phyloP scores from a whole-genome alignment of 805 yeast genomes.

The Candida montana region DNA sequence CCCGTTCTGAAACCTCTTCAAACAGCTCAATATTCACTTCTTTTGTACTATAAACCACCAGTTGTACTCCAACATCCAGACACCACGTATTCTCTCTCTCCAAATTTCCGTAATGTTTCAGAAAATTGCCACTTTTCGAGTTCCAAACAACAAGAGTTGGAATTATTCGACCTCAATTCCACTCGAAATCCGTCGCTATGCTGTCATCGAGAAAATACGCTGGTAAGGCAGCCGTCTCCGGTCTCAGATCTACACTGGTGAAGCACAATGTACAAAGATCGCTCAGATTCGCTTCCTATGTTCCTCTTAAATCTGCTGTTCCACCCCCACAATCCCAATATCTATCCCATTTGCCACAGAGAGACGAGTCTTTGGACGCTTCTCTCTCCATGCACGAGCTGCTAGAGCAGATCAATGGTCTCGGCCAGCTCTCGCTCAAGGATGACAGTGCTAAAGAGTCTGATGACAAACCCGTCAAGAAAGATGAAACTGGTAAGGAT shows the following conservation, averaged over 20 bases:
- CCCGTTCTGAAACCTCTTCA: not conserved
- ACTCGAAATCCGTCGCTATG: conserved; percentile 1
- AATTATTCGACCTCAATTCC: too few species aligned
- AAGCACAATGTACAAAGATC: not conserved
- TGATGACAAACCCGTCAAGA: conserved; percentile 9
- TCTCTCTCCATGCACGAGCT: conserved; percentile 16
- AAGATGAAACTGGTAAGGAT: not conserved
- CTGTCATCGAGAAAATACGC: conserved; percentile 8
- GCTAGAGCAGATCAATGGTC: conserved; percentile 22
- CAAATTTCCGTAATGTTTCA: not conserved
- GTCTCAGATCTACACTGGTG: not conserved
- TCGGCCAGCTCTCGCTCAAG: conserved; percentile 9
- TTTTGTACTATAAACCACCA: too few species aligned
- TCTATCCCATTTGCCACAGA: not conserved
- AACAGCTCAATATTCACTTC: not conserved
- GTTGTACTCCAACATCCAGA: too few species aligned
- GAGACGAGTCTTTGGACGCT: conserved; percentile 3
- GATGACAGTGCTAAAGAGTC: conserved; percentile 8
- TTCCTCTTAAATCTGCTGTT: not conserved
- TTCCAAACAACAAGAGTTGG: not conserved
- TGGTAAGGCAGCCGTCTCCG: conserved; percentile 2
- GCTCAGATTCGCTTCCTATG: conserved; percentile 9
- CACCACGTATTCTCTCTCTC: too few species aligned
- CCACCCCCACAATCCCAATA: not conserved
- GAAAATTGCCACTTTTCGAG: conserved; percentile 5